These are phyloP conservation scores for Ceratocystis lukuohia DNA, from an alignment of 2,329 filamentous ascomycete species.

Conservation along the genomic window DNA sequence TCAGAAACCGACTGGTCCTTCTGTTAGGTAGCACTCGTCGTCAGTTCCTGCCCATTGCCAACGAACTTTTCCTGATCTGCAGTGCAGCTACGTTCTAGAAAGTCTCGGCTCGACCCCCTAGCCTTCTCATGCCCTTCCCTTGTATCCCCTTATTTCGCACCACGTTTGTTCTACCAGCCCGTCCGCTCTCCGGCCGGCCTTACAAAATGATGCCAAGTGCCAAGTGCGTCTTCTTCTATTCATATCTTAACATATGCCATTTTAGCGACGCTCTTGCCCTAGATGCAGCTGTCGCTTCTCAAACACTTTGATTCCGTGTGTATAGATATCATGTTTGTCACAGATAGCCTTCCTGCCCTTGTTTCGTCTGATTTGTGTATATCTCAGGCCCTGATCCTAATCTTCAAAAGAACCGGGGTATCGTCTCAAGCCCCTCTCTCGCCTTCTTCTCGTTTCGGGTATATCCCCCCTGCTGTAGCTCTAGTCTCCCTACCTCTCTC, in stretches of 20 bases:
- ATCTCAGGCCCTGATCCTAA: not conserved
- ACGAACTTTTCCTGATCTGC: not conserved
- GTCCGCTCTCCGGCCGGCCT: too few relatives aligned
- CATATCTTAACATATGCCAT: not conserved
- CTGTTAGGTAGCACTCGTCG: not conserved
- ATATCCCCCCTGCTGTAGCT: not conserved
- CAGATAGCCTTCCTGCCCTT: not conserved
- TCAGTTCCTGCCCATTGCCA: not conserved
- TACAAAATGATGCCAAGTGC: not conserved
- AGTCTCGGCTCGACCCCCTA: not conserved
- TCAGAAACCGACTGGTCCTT: not conserved
- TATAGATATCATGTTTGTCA: not conserved
- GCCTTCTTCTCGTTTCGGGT: not conserved
- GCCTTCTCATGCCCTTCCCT: not conserved
- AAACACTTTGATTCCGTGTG: not conserved
- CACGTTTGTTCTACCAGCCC: too few relatives aligned
- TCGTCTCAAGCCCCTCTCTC: not conserved
- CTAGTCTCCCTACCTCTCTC: not conserved
- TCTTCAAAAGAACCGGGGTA: not conserved
- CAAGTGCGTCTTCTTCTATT: not conserved
- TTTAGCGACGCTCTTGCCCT: not conserved
- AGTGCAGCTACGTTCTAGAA: not conserved
- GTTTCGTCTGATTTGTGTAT: constrained; percentile 2
- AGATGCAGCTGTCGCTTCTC: not conserved
- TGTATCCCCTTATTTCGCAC: too few relatives aligned